phyloP scores from a whole-genome alignment of 139 green algal genomes.

The Picochlorum sp. region DNA sequence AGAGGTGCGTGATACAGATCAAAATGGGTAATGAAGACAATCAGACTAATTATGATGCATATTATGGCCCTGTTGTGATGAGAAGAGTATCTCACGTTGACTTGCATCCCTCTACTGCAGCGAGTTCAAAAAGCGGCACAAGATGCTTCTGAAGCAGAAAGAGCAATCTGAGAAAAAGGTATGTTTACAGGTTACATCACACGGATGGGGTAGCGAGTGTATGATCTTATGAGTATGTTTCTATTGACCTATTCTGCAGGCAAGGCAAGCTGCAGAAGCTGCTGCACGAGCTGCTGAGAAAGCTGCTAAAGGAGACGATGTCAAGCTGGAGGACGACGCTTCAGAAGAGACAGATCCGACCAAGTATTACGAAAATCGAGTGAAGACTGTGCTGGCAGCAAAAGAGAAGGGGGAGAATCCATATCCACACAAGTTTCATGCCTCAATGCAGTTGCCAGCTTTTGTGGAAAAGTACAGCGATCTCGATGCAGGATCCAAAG shows the following conservation, averaged over 20 bases:
- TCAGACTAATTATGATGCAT: not conserved
- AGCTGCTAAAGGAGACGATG: conserved; percentile 27
- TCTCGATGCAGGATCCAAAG: conserved; percentile 56
- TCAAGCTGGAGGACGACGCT: conserved; percentile 51
- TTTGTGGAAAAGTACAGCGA: conserved; percentile 69
- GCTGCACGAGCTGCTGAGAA: conserved; percentile 38
- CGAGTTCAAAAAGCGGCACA: conserved; percentile 86
- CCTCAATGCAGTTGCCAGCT: conserved; percentile 64
- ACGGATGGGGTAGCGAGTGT: not conserved
- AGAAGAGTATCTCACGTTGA: not conserved
- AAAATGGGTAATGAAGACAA: not conserved
- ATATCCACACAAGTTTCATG: conserved; percentile 98
- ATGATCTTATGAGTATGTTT: not conserved
- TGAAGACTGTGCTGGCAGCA: conserved; percentile 53
- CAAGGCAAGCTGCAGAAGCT: conserved; percentile 52
- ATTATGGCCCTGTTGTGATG: not conserved
- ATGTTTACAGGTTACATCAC: not conserved
- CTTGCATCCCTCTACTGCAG: conserved; percentile 35
- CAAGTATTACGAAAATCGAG: conserved; percentile 82
- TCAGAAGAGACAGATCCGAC: conserved; percentile 70
- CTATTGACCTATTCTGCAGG: conserved; percentile 31
- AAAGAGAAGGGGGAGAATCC: conserved; percentile 81
- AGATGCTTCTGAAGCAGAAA: conserved; percentile 60
- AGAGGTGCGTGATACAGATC: conserved; percentile 49
- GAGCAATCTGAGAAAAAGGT: conserved; percentile 80